These are phyloP conservation scores for Ascochyta koolunga DNA, from an alignment of 2,329 filamentous ascomycete genomes.

Conservation along the genomic window DNA sequence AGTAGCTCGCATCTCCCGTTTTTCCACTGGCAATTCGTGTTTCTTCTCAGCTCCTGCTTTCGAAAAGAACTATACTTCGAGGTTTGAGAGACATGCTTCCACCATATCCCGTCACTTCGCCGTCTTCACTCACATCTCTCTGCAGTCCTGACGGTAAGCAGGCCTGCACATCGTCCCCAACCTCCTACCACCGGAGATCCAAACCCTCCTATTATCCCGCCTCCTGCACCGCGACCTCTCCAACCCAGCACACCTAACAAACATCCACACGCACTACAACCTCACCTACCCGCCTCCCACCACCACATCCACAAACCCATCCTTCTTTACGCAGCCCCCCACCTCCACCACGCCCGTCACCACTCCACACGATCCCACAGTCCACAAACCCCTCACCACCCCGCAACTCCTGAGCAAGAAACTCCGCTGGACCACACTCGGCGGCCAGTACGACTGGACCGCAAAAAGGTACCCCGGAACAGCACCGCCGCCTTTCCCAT, in stretches of 20 bases:
- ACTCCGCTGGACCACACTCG: conserved; percentile 91
- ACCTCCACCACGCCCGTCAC: conserved; percentile 31
- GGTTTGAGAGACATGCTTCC: too few species aligned
- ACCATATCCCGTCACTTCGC: too few species aligned
- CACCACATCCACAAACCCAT: conserved; percentile 37
- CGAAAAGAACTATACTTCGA: too few species aligned
- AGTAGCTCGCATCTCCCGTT: not conserved
- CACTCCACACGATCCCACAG: conserved; percentile 68
- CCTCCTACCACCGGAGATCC: conserved; percentile 72
- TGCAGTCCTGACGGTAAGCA: conserved; percentile 48
- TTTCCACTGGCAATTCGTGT: too few species aligned
- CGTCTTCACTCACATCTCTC: too few species aligned
- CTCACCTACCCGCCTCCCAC: conserved; percentile 63
- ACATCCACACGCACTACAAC: conserved; percentile 83
- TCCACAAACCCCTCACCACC: conserved; percentile 77
- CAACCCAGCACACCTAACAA: conserved; percentile 78
- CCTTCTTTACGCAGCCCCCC: conserved; percentile 59
- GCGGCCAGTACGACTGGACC: conserved; percentile 97
- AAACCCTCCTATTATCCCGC: conserved; percentile 71
- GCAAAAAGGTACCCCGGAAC: conserved; percentile 76
- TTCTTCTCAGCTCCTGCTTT: too few species aligned
- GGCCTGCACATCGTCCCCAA: conserved; percentile 80
- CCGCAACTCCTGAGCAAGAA: conserved; percentile 76
- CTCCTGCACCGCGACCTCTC: conserved; percentile 80
- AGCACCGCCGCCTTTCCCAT: conserved; percentile 73